Percentiles rank a stretch among this genome's conserved stretches.
Conservation (phyloP, 2,329 filamentous ascomycete genomes). For the Colletotrichum noveboracense region DNA sequence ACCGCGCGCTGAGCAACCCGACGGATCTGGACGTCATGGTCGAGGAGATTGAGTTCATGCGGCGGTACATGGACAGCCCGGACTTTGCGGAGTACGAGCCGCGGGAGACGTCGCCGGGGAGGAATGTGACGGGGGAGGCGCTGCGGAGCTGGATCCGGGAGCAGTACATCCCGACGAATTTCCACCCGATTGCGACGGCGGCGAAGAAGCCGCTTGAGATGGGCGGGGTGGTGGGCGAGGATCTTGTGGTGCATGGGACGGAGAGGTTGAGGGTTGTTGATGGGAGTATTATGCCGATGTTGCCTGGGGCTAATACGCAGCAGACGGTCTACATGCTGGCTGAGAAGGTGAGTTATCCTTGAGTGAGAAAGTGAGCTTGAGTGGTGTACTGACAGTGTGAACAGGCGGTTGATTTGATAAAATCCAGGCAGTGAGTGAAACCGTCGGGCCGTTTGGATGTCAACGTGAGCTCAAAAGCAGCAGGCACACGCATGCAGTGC, state of each 20-base stretch:
- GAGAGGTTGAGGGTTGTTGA: conserved; percentile 20
- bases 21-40: conserved; percentile 27
- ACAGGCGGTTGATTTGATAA: not conserved
- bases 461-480: not conserved
- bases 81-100: conserved; percentile 22
- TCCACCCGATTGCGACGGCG: conserved; percentile 25
- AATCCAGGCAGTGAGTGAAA: not conserved
- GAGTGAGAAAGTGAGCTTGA: rapidly evolving
- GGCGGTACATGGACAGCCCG: conserved; percentile 25
- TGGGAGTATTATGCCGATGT: conserved; percentile 24
- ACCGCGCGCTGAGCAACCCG: conserved; percentile 28
- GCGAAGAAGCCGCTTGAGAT: conserved; percentile 25
- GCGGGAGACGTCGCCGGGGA: conserved; percentile 20
- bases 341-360: conserved; percentile 6
- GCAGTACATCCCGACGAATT: conserved; percentile 23
- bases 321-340: conserved; percentile 25
- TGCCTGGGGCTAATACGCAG: conserved; percentile 26
- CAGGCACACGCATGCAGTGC: not conserved
- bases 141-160: conserved; percentile 12
- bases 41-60: conserved; percentile 28
- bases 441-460: rapidly evolving
- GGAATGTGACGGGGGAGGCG: conserved; percentile 12
- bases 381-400: not conserved
- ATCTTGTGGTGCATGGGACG: conserved; percentile 24
- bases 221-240: conserved; percentile 24